Percentiles rank a stretch among this genome's conserved stretches.
Evolutionary conservation across 2,329 filamentous ascomycete species (phyloP).

Genomic region (Penicillium sp.): DNA sequence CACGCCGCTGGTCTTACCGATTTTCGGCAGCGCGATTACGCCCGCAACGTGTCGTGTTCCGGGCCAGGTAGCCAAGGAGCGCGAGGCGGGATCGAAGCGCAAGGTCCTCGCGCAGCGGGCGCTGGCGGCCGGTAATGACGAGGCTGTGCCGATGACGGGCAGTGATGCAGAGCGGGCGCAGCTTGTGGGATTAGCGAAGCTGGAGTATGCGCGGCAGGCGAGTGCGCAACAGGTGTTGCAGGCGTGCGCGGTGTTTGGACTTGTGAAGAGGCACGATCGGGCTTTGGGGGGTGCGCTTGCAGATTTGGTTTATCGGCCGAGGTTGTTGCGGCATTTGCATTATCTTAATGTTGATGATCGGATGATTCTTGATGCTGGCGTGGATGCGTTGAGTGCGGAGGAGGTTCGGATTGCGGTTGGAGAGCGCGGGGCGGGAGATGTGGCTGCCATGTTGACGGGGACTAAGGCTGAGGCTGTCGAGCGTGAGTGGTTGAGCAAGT

Average conservation of each 20-base stretch:
- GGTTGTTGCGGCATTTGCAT: conserved; percentile 57
- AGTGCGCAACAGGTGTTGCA: conserved; percentile 30
- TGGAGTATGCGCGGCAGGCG: conserved; percentile 21
- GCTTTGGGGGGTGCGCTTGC: conserved; percentile 41
- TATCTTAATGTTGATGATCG: conserved; percentile 72
- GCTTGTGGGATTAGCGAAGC: conserved; percentile 29
- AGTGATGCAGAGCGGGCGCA: conserved; percentile 32
- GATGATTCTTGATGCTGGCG: conserved; percentile 67
- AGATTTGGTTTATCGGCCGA: conserved; percentile 52
- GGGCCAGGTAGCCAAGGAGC: conserved; percentile 63
- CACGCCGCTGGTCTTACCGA: conserved; percentile 75
- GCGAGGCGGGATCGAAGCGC: conserved; percentile 54
- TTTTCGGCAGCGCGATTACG: conserved; percentile 67
- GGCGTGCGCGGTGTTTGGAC: conserved; percentile 38
- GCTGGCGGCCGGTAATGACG: conserved; percentile 19
- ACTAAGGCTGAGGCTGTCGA: conserved; percentile 32
- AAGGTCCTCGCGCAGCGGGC: conserved; percentile 29
- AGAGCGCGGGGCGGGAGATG: conserved; percentile 60
- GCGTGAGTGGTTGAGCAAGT: conserved; percentile 40
- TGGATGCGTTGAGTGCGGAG: conserved; percentile 57
- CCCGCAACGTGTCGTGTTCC: conserved; percentile 84
- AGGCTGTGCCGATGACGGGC: conserved; percentile 20
- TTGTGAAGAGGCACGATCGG: conserved; percentile 38
- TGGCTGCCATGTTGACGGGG: conserved; percentile 21
- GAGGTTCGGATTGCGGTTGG: conserved; percentile 72